These are phyloP conservation scores for Ceratobasidium sp. DNA, from an alignment of 1,284 basidiomycete genomes.

Conservation along the genomic window DNA sequence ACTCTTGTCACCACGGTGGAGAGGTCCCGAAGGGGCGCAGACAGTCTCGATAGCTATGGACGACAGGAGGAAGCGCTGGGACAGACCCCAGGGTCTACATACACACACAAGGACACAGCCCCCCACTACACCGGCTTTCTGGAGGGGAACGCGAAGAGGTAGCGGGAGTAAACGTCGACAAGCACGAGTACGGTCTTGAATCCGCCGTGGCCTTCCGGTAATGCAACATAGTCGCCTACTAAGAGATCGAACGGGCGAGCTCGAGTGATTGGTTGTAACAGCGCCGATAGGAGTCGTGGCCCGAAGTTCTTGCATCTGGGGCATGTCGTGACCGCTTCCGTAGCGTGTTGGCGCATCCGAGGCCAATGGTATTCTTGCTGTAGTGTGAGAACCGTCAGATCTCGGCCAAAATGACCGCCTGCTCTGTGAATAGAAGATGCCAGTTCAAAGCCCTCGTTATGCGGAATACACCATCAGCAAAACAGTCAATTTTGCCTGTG, in stretches of 20 bases:
- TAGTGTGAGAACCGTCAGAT: background rate
- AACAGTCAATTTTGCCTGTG: no score
- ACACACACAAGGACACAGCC: no score
- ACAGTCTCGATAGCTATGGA: no score
- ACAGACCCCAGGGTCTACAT: no score
- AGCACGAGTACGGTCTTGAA: slow-evolving; percentile 45
- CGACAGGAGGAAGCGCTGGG: no score
- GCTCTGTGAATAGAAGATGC: background rate
- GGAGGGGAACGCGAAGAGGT: slow-evolving; percentile 45
- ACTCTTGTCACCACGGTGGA: no score
- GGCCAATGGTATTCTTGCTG: slow-evolving; percentile 31
- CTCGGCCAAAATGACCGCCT: slow-evolving; percentile 31
- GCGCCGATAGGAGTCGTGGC: slow-evolving; percentile 8
- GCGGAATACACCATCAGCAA: slow-evolving; percentile 45
- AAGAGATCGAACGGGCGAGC: slow-evolving; percentile 27
- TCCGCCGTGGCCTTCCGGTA: slow-evolving; percentile 15
- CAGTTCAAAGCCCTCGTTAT: slow-evolving; percentile 42
- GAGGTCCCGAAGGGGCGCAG: no score
- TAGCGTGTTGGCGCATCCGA: slow-evolving; percentile 9
- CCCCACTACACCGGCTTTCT: slow-evolving; percentile 38
- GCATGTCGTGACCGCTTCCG: slow-evolving; percentile 38
- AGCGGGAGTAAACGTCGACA: slow-evolving; percentile 47
- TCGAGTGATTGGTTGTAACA: slow-evolving; percentile 25
- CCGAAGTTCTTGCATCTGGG: slow-evolving; percentile 39
- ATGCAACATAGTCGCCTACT: slow-evolving; percentile 31